A percentile compares a stretch with the other conserved stretches of the same genome.
phyloP scores from a whole-genome alignment of 148 eudicot species.

The Agrostemma githago region DNA sequence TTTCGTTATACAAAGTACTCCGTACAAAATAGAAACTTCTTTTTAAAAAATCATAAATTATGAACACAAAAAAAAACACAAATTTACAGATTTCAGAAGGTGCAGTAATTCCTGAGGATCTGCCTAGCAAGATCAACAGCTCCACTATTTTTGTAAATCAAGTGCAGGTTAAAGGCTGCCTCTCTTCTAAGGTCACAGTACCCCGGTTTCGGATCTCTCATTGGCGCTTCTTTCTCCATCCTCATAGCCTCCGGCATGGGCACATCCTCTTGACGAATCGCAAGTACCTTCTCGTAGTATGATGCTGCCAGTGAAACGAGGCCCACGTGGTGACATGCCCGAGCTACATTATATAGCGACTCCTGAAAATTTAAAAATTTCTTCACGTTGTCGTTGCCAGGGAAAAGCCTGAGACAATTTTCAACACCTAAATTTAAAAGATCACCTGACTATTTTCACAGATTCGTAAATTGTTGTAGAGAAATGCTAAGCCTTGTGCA shows the following conservation, averaged over 20 bases:
- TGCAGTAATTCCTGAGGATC: constrained; percentile 60
- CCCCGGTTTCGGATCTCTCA: constrained; percentile 34
- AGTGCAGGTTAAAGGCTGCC: constrained; percentile 83
- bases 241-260: constrained; percentile 54
- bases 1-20: no score
- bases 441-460: constrained; percentile 66
- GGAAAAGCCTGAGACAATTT: background rate
- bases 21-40: no score
- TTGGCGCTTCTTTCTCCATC: constrained; percentile 28
- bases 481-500: constrained; percentile 81
- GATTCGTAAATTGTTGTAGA: constrained; percentile 59
- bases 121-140: constrained; percentile 86
- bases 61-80: no score
- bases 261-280: constrained; percentile 43
- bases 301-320: constrained; percentile 64
- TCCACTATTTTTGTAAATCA: constrained; percentile 78
- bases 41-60: no score
- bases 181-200: constrained; percentile 84
- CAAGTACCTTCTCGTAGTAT: constrained; percentile 75
- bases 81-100: constrained; percentile 26
- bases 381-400: background rate
- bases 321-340: constrained; percentile 84
- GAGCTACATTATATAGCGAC: constrained; percentile 68
- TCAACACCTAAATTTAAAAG: background rate
- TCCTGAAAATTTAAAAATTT: constrained; percentile 40